Evolutionary conservation across 2,329 filamentous ascomycete species (phyloP), one percentile per base, ranked within the genome.

Genomic region (Aspergillus fructus): DNA sequence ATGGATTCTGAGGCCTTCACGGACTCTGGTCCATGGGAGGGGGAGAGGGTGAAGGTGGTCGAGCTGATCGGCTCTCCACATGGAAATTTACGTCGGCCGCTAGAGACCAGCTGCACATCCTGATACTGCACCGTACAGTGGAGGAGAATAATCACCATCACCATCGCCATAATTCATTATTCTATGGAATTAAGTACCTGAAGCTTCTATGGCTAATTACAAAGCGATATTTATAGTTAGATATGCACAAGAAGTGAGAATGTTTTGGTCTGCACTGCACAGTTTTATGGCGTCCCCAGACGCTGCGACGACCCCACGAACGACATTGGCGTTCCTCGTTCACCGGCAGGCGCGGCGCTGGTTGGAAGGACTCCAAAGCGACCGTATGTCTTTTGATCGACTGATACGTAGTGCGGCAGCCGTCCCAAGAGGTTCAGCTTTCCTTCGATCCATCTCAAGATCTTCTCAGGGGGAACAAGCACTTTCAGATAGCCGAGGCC

Each of bases 341-440:
- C 66, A 46, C 58, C 65, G 27, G 70, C 60, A 17, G 68, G 39
- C 6, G 50, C 51, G 40, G 62, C 70, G 19, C 74, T 79, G 1
- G 85, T 82, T 2, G 93, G 93, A 56, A 97, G 78, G 13, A 97
- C 89, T 2, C 93, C 93, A 67, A 96, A 97, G 53, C 93, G 84
- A 7, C 93, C 93, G 68, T 93, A 96, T 5, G 91, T 96, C 81
- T 96, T 97, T 75, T 96, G 93, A 69, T 97, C 93, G 15, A 97
- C 88, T 56, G 90, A 96, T 48, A 97, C 89, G 68, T 96, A 97
- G 75, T 96, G 91, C 45, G 93, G 93, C 24, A 97, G 77, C 58
- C 91, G 83, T 19, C 87, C 90, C 21, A 96, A 81, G 9, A 97
- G 81, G 69, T 96, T 94, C 59, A 97, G 78, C 71, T 93, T 96